Evolutionary conservation across 345 rosid genomes (phyloP).

Genomic region (Citrus unshiu): DNA sequence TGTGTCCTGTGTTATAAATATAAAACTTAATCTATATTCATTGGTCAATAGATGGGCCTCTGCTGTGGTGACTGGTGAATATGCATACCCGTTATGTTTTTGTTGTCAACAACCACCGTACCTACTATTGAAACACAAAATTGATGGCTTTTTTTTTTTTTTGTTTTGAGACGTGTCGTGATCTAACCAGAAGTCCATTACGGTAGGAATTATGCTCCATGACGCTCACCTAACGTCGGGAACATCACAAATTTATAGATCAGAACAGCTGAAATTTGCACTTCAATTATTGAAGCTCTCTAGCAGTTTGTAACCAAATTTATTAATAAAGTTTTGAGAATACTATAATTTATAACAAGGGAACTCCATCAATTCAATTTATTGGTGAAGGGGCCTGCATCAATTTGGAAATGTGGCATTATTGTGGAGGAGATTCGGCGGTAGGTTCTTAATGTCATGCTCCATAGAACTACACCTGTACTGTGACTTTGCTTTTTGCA

Average conservation of each 20-base stretch:
- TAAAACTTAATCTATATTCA: neutral
- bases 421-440: neutral
- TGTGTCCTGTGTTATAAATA: neutral
- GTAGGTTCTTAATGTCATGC: no score
- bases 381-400: neutral
- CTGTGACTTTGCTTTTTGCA: neutral
- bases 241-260: neutral
- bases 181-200: constrained; percentile 4
- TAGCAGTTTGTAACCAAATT: neutral
- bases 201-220: constrained; percentile 9
- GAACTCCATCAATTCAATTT: neutral
- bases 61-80: neutral
- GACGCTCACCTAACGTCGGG: constrained; percentile 15
- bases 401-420: neutral
- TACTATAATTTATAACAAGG: neutral
- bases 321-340: neutral
- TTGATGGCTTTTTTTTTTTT: neutral
- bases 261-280: neutral
- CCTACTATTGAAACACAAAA: constrained; percentile 10
- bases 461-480: neutral
- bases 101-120: constrained; percentile 10
- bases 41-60: neutral
- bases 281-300: neutral
- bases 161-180: neutral
- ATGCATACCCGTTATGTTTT: neutral